A percentile compares a stretch with the other conserved stretches of the same genome.
Conservation (phyloP, 305 asterid species). For the Fraxinus velutina region DNA sequence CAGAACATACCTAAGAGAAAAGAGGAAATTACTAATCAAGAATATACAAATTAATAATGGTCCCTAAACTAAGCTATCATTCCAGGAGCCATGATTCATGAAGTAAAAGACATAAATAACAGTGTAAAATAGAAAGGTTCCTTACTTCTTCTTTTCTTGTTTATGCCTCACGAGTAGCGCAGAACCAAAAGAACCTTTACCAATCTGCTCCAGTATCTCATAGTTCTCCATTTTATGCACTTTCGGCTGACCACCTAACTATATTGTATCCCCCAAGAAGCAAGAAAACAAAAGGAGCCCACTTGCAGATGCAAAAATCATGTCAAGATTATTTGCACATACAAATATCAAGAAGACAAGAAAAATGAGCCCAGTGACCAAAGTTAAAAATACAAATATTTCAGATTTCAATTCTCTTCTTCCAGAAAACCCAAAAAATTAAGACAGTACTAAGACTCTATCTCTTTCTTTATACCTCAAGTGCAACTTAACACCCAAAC, state of each 20-base stretch:
- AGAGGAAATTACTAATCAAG: constrained; percentile 19
- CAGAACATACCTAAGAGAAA: constrained; percentile 69
- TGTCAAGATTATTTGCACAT: constrained; percentile 6
- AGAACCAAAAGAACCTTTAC: constrained; percentile 92
- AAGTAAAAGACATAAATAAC: not conserved
- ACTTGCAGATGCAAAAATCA: constrained; percentile 13
- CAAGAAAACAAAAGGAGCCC: constrained; percentile 11
- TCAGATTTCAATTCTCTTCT: not conserved
- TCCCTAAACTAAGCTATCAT: not conserved
- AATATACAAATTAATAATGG: not conserved
- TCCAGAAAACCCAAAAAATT: not conserved
- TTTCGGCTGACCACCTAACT: constrained; percentile 20
- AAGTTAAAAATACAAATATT: constrained; percentile 6
- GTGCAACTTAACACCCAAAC: not conserved
- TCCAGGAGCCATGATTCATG: not conserved
- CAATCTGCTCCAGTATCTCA: constrained; percentile 89
- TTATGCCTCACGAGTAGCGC: constrained; percentile 90
- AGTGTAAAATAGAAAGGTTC: not conserved
- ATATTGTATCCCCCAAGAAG: constrained; percentile 2
- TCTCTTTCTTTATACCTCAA: not conserved
- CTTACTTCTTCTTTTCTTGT: constrained; percentile 91
- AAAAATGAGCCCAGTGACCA: not conserved
- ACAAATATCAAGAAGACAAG: not conserved
- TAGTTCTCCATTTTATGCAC: constrained; percentile 65
- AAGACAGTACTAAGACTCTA: not conserved